These are phyloP conservation scores for Zasmidium citrigriseum DNA, from an alignment of 2,329 filamentous ascomycete species.

Conservation along the genomic window DNA sequence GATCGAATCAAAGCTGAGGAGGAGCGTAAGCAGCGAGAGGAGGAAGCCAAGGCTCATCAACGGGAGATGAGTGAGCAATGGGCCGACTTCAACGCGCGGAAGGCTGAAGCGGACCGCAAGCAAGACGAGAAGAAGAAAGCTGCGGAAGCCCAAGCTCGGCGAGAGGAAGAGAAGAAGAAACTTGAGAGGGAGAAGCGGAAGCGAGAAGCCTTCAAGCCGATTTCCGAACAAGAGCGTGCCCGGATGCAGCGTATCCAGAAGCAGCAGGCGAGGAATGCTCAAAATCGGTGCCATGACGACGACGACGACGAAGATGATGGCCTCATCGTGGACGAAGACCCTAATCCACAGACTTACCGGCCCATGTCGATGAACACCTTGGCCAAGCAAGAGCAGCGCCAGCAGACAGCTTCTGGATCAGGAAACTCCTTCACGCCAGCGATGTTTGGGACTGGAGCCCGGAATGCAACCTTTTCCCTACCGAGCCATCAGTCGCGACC, in stretches of 20 bases:
- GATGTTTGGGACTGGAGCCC: background rate
- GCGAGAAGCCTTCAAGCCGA: background rate
- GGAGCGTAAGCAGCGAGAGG: no score
- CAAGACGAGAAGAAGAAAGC: background rate
- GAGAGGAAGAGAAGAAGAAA: background rate
- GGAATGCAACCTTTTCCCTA: background rate
- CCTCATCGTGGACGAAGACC: background rate
- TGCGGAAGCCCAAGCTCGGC: background rate
- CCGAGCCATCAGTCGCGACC: no score
- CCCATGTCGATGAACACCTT: no score
- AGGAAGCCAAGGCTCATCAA: no score
- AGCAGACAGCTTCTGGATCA: background rate
- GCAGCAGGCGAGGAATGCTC: background rate
- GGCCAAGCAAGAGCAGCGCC: background rate
- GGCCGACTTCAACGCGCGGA: no score
- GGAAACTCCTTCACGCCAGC: no score
- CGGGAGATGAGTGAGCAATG: no score
- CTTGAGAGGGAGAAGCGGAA: background rate
- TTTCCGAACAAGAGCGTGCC: background rate
- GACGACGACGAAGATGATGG: no score
- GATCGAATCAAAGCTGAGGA: no score
- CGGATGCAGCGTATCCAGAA: background rate
- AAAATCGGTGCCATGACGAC: background rate
- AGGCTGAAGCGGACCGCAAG: background rate
- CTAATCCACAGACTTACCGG: no score